Evolutionary conservation across 2,329 filamentous ascomycete genomes (phyloP).

Genomic region (Ophiostoma angusticollis): DNA sequence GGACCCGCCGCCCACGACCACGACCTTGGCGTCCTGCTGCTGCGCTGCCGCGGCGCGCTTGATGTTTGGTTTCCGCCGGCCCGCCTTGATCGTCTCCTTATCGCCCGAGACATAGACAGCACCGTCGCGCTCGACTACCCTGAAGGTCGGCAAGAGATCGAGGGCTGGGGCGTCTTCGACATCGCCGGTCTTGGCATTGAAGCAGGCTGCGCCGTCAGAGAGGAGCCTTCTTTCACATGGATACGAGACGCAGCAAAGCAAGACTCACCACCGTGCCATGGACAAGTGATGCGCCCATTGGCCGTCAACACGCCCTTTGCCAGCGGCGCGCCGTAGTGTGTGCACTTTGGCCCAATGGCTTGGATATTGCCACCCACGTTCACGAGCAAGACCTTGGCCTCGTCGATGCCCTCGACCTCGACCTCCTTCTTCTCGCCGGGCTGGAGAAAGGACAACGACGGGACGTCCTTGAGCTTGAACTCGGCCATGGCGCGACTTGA

Average conservation of each 20-base stretch:
- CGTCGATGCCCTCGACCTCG: slow-evolving; percentile 80
- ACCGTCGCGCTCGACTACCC: slow-evolving; percentile 67
- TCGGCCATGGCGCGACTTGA: slow-evolving; percentile 33
- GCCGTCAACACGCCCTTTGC: slow-evolving; percentile 73
- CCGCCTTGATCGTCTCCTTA: slow-evolving; percentile 63
- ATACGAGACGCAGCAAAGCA: background rate
- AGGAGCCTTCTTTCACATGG: background rate
- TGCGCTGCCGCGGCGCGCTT: slow-evolving; percentile 44
- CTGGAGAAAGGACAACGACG: slow-evolving; percentile 60
- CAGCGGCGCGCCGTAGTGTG: slow-evolving; percentile 79
- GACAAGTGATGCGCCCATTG: slow-evolving; percentile 76
- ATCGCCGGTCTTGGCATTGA: slow-evolving; percentile 77
- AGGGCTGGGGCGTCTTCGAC: slow-evolving; percentile 90
- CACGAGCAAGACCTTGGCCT: slow-evolving; percentile 73
- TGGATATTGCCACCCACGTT: slow-evolving; percentile 65
- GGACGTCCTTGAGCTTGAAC: slow-evolving; percentile 64
- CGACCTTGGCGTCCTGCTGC: slow-evolving; percentile 46
- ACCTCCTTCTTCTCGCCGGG: slow-evolving; percentile 76
- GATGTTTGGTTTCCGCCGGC: slow-evolving; percentile 59
- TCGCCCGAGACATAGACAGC: slow-evolving; percentile 75
- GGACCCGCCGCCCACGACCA: slow-evolving; percentile 82
- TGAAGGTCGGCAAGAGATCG: slow-evolving; percentile 73
- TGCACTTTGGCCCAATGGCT: slow-evolving; percentile 73
- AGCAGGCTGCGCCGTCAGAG: slow-evolving; percentile 58
- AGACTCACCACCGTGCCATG: slow-evolving; percentile 80